These are phyloP conservation scores for Triticum turgidum DNA, from an alignment of 176 grass and related monocot genomes.

Conservation along the genomic window DNA sequence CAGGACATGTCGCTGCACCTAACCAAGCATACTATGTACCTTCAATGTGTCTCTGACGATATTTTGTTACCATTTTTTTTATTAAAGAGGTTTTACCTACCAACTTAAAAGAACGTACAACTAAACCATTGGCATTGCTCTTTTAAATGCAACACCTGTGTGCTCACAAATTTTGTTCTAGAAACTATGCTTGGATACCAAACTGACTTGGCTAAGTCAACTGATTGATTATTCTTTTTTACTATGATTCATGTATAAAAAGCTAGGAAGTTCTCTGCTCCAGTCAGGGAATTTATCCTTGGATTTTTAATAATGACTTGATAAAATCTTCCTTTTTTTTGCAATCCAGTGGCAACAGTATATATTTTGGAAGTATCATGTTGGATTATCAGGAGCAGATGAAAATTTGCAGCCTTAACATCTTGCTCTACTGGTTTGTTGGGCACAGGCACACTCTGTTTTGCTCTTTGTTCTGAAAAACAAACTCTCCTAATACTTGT, in stretches of 20 bases:
- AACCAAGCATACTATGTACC: background rate
- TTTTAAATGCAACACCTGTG: background rate
- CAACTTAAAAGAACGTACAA: background rate
- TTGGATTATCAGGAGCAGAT: background rate
- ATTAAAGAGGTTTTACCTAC: background rate
- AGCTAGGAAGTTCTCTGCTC: background rate
- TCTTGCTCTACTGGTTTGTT: constrained; percentile 1
- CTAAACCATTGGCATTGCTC: background rate
- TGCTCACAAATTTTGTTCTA: constrained; percentile 1
- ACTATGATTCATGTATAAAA: constrained; percentile 1
- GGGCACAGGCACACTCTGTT: background rate
- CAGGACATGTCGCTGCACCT: background rate
- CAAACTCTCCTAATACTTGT: background rate
- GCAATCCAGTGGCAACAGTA: background rate
- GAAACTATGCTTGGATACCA: background rate
- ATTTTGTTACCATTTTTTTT: background rate
- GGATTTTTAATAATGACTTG: background rate
- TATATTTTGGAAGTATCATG: background rate
- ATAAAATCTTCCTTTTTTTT: background rate
- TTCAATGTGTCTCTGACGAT: background rate
- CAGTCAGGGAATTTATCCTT: background rate
- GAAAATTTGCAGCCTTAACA: background rate
- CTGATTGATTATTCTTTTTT: background rate
- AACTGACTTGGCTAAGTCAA: background rate
- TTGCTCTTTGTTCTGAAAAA: background rate